Evolutionary conservation across 1,284 basidiomycete species (phyloP), one percentile per base, ranked within the genome.

Genomic region (Wallemia mellicola): DNA sequence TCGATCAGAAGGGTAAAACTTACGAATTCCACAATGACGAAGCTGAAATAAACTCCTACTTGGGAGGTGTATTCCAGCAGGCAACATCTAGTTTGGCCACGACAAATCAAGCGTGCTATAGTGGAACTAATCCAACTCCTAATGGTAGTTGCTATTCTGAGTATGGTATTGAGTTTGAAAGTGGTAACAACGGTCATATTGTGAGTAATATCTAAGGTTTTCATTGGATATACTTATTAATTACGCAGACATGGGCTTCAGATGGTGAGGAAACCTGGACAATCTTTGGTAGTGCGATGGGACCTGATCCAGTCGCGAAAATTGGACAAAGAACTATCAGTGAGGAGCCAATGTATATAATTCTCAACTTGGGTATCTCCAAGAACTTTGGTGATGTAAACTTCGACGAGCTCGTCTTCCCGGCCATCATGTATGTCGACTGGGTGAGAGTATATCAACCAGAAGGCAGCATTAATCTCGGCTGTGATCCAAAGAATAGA

Each of bases 401-500:
- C 28, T 60, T 55, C n/a, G 54, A 58, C 15, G 61, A 60, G 57
- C 61, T 63, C 7, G 30, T 30, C 9, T 61, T 63, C 55, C 63
- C 63, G n/a, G 58, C 59, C 14, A 59, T 62, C 30, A 60, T 63
- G 60, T 26, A 55, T 19, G 60, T 63, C 54, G 62, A 62, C 38
- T 62, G 62, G 62, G 60, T 62, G 26, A 27, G 62, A 28, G 62
- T 62, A 24, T 62, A 61, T 33, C 62, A 62, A n/a, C 62, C 62
- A 2, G 55, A 22, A 3, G 62, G 57, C 7, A 3, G 7, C 9
- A 76, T 80, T 60, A 85, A 83, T 67, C 74, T 86, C 32, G 85
- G 86, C 1, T 92, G 88, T 66, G 82, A 88, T 66, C 87, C 87
- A 1, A 68, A 72, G 24, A 76, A 78, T 59, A 82, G 79, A 69